Conservation (phyloP, 106 monocot species). For the Dendrobium nobile region DNA sequence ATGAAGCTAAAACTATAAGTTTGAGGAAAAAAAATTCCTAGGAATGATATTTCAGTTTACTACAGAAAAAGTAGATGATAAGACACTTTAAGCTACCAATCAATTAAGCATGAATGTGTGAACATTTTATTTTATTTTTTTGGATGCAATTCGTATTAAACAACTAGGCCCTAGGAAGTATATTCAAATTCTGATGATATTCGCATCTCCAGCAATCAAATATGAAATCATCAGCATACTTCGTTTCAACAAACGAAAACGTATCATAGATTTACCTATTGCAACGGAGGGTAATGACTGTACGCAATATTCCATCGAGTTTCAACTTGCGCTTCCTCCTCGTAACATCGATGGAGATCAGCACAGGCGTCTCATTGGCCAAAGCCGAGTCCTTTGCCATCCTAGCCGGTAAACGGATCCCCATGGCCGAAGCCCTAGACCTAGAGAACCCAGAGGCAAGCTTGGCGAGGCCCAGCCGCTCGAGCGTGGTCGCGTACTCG, state of each 20-base stretch:
- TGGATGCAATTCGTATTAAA: too few relatives aligned
- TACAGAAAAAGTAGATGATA: background rate
- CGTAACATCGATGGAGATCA: slow-evolving; percentile 70
- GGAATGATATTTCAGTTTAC: too few relatives aligned
- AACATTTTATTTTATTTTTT: too few relatives aligned
- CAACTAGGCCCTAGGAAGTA: too few relatives aligned
- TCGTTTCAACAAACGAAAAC: background rate
- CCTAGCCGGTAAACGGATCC: slow-evolving; percentile 38
- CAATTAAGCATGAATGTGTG: too few relatives aligned
- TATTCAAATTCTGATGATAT: too few relatives aligned
- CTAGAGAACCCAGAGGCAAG: slow-evolving; percentile 47
- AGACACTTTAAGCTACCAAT: background rate
- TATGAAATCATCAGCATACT: background rate
- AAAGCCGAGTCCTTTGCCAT: slow-evolving; percentile 9
- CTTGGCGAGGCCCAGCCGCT: slow-evolving; percentile 66
- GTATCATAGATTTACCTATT: slow-evolving; percentile 37
- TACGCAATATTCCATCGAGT: slow-evolving; percentile 88
- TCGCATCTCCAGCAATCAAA: background rate
- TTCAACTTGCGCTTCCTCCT: slow-evolving; percentile 68
- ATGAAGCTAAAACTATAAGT: background rate
- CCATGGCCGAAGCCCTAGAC: slow-evolving; percentile 75
- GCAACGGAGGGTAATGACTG: slow-evolving; percentile 86
- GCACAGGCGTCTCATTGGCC: slow-evolving; percentile 55
- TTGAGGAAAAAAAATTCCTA: background rate
- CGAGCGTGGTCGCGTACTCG: slow-evolving; percentile 78